phyloP scores from a whole-genome alignment of 176 grass and related monocot species.

The Eragrostis curvula region DNA sequence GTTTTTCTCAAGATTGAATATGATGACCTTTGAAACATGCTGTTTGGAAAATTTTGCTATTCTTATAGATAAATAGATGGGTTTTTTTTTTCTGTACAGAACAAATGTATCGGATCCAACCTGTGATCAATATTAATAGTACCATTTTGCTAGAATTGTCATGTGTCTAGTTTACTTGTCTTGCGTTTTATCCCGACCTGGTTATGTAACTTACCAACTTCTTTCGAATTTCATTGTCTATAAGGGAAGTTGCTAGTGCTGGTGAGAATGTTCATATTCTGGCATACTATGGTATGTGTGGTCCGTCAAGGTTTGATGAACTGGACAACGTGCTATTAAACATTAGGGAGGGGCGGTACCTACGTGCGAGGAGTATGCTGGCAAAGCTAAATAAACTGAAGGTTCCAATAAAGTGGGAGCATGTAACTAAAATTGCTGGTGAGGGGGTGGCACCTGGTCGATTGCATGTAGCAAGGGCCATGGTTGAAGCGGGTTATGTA shows the following conservation, averaged over 20 bases:
- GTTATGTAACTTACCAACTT: background rate
- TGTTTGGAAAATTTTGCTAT: background rate
- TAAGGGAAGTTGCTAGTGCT: slow-evolving; percentile 59
- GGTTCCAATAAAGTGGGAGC: slow-evolving; percentile 75
- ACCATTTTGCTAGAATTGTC: background rate
- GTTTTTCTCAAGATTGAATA: background rate
- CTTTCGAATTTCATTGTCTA: slow-evolving; percentile 24
- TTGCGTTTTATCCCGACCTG: background rate
- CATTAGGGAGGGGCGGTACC: slow-evolving; percentile 82
- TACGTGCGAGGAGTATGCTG: slow-evolving; percentile 86
- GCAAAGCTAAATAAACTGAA: slow-evolving; percentile 74
- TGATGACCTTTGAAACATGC: background rate
- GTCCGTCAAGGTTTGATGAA: slow-evolving; percentile 70
- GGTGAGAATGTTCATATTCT: slow-evolving; percentile 91
- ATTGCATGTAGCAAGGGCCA: slow-evolving; percentile 81
- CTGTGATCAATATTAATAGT: background rate
- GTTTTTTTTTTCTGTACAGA: background rate
- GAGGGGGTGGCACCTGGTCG: slow-evolving; percentile 88
- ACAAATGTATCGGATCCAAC: no score
- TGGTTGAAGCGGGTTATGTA: slow-evolving; percentile 87
- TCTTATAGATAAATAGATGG: background rate
- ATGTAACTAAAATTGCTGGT: slow-evolving; percentile 81
- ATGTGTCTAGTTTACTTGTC: background rate
- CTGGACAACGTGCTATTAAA: slow-evolving; percentile 73
- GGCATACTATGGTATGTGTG: slow-evolving; percentile 94